Evolutionary conservation across 2,329 filamentous ascomycete genomes (phyloP).

Genomic region (Pestalotiopsis sp.): DNA sequence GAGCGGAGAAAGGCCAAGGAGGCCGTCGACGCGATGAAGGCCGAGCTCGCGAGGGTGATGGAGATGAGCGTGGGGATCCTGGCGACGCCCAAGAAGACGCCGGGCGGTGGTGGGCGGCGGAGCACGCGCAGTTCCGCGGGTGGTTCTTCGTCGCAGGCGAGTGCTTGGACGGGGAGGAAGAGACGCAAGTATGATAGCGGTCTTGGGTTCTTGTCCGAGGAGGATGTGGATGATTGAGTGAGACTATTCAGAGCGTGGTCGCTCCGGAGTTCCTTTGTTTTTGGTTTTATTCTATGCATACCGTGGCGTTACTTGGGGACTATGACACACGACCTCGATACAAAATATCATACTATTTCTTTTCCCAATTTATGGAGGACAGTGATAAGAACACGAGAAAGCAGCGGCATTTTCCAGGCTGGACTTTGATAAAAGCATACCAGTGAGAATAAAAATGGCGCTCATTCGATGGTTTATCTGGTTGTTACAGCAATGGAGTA

Average conservation of each 20-base stretch:
- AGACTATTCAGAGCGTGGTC: neutral
- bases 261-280: neutral
- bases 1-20: constrained; percentile 42
- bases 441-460: no score
- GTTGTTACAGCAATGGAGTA: no score
- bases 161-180: constrained; percentile 35
- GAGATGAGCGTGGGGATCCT: constrained; percentile 48
- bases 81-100: constrained; percentile 27
- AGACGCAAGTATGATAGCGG: constrained; percentile 56
- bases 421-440: no score
- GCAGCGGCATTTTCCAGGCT: neutral
- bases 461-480: no score
- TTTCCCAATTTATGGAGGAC: neutral
- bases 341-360: neutral
- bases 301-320: neutral
- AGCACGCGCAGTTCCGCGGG: constrained; percentile 16
- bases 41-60: constrained; percentile 51
- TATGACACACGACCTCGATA: no score
- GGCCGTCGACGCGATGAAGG: constrained; percentile 52
- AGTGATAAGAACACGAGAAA: neutral
- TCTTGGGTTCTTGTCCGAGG: constrained; percentile 56
- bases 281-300: no score
- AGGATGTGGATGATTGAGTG: constrained; percentile 34
- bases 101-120: constrained; percentile 7
- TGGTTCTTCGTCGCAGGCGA: constrained; percentile 12